phyloP scores from a whole-genome alignment of 1,284 basidiomycete genomes.

The Trichosporon coremiiforme region DNA sequence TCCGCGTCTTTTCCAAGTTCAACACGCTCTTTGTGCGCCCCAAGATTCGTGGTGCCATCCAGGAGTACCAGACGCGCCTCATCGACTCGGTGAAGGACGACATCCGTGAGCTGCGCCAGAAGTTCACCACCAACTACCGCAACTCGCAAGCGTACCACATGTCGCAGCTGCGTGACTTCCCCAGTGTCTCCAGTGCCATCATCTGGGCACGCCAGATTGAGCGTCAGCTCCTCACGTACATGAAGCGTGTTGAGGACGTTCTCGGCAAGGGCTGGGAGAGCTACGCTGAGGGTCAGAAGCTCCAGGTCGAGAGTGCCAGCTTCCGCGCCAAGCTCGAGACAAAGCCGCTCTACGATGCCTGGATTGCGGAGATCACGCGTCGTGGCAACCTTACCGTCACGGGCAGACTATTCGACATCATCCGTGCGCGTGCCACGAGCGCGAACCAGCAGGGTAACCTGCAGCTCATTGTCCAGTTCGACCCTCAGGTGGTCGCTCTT shows the following conservation, averaged over 20 bases:
- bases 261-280: constrained; percentile 98
- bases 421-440: constrained; percentile 65
- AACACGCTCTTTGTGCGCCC: constrained; percentile 96
- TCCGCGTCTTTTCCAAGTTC: constrained; percentile 97
- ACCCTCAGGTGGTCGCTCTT: constrained; percentile 94
- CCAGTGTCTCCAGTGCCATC: constrained; percentile 94
- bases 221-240: constrained; percentile 90
- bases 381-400: constrained; percentile 78
- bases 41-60: constrained; percentile 97
- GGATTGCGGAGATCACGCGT: constrained; percentile 91
- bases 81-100: constrained; percentile 98
- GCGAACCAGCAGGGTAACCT: constrained; percentile 66
- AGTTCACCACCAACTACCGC: constrained; percentile 94
- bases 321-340: constrained; percentile 97
- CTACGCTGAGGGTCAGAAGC: constrained; percentile 97
- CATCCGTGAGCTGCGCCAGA: constrained; percentile 91
- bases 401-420: constrained; percentile 95
- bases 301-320: constrained; percentile 84
- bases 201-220: constrained; percentile 99
- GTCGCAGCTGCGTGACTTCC: constrained; percentile 96
- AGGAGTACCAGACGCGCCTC: constrained; percentile 97
- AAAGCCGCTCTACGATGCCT: constrained; percentile 89
- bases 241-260: constrained; percentile 99
- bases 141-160: constrained; percentile 96
- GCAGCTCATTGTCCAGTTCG: constrained; percentile 93